Conservation (phyloP, 345 rosid species). For the Populus nigra region DNA sequence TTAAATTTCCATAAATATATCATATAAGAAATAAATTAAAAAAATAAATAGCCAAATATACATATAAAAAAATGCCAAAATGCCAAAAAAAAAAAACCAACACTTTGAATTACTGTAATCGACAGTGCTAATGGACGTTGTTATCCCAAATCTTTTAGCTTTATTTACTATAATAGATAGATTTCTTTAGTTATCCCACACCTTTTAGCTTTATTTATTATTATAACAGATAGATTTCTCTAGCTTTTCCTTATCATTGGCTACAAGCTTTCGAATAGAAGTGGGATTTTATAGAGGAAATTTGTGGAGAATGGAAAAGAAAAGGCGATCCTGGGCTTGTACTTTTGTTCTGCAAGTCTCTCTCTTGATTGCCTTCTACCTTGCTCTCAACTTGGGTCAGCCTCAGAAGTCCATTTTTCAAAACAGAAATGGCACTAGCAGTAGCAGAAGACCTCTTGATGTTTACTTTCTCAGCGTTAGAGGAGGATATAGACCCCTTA, state of each 20-base stretch:
- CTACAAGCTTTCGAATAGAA: not conserved
- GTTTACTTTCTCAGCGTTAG: constrained; percentile 60
- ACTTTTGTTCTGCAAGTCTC: constrained; percentile 55
- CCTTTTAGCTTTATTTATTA: too few relatives aligned
- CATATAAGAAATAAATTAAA: too few relatives aligned
- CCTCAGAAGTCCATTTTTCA: constrained; percentile 32
- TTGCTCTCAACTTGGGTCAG: constrained; percentile 61
- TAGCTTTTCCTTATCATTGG: not conserved
- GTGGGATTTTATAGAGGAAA: not conserved
- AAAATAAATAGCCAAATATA: too few relatives aligned
- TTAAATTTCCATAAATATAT: too few relatives aligned
- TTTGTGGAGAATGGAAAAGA: constrained; percentile 38
- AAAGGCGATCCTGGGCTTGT: constrained; percentile 47
- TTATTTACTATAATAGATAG: too few relatives aligned
- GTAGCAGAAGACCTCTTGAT: constrained; percentile 22
- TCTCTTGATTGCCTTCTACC: constrained; percentile 53
- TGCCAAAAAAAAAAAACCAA: too few relatives aligned
- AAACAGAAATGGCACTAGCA: constrained; percentile 19
- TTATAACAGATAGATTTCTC: too few relatives aligned
- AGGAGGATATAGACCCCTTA: constrained; percentile 51
- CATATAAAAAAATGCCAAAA: too few relatives aligned
- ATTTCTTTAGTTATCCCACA: too few relatives aligned
- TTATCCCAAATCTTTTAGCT: too few relatives aligned
- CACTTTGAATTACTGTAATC: too few relatives aligned
- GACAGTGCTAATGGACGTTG: too few relatives aligned